A percentile compares a stretch with the other conserved stretches of the same genome.
Conservation (phyloP, 2,329 filamentous ascomycete genomes). For the Monosporascus sp. region DNA sequence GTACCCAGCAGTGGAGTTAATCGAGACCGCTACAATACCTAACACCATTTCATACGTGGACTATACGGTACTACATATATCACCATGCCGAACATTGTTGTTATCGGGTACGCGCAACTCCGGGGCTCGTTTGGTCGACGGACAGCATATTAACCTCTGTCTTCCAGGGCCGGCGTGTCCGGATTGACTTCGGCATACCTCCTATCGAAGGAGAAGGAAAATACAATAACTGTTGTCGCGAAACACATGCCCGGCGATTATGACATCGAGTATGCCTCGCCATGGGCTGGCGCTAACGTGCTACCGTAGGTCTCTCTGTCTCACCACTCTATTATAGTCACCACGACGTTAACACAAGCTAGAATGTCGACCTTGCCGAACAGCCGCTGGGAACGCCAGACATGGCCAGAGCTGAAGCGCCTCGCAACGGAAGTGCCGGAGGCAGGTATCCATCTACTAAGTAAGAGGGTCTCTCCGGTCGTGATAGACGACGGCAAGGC, state of each 20-base stretch:
- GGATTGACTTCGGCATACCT: constrained; percentile 29
- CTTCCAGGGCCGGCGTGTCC: constrained; percentile 25
- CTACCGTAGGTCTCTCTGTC: constrained; percentile 20
- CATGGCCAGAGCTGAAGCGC: constrained; percentile 25
- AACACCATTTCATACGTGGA: background rate
- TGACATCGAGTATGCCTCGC: constrained; percentile 78
- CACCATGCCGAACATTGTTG: constrained; percentile 25
- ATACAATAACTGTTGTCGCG: constrained; percentile 62
- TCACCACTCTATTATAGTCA: background rate
- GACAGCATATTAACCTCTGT: background rate
- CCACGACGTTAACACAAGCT: constrained; percentile 1
- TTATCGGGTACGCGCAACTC: constrained; percentile 19
- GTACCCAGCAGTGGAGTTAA: background rate
- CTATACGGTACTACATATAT: background rate
- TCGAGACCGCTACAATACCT: background rate
- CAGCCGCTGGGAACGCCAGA: constrained; percentile 25
- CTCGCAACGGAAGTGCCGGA: constrained; percentile 28
- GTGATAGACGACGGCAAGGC: background rate
- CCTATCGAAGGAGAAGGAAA: constrained; percentile 25
- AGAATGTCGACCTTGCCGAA: constrained; percentile 24
- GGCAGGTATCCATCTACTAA: constrained; percentile 28
- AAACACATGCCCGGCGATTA: constrained; percentile 95
- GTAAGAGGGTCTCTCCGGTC: constrained; percentile 11
- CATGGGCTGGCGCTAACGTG: constrained; percentile 26
- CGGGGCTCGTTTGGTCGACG: background rate